Conservation (phyloP, 108 stramenopile species). For the Chaetoceros muelleri region DNA sequence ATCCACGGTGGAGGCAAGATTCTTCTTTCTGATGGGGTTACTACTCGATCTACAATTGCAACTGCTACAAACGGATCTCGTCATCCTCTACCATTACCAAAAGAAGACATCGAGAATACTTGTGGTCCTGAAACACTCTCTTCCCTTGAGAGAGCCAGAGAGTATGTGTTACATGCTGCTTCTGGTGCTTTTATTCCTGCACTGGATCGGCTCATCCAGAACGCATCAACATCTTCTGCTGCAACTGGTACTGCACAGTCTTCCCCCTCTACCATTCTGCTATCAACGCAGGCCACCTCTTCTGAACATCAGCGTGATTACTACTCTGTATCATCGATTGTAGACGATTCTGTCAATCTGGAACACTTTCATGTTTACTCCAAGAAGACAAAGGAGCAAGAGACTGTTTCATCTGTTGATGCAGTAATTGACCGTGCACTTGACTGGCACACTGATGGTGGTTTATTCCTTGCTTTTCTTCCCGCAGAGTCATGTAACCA, state of each 20-base stretch:
- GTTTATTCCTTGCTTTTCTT: conserved; percentile 65
- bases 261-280: too few species aligned
- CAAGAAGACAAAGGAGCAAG: too few species aligned
- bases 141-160: conserved; percentile 50
- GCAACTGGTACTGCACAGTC: too few species aligned
- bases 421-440: conserved; percentile 10
- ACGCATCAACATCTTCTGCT: conserved; percentile 3
- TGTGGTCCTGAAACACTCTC: conserved; percentile 35
- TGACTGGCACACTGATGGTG: conserved; percentile 70
- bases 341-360: conserved; percentile 31
- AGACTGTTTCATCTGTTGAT: too few species aligned
- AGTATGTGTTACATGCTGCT: conserved; percentile 38
- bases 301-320: conserved; percentile 11
- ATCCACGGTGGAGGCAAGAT: conserved; percentile 6
- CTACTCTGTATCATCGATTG: too few species aligned
- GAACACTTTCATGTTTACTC: conserved; percentile 58
- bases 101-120: conserved; percentile 12
- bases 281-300: neutral
- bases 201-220: conserved; percentile 26
- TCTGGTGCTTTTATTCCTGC: conserved; percentile 27
- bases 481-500: conserved; percentile 56
- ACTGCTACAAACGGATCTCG: conserved; percentile 38
- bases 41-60: conserved; percentile 29
- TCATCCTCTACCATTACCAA: conserved; percentile 19
- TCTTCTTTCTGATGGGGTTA: too few species aligned